These are phyloP conservation scores for Boletellus sp. DNA, from an alignment of 1,284 basidiomycete genomes.

Conservation along the genomic window DNA sequence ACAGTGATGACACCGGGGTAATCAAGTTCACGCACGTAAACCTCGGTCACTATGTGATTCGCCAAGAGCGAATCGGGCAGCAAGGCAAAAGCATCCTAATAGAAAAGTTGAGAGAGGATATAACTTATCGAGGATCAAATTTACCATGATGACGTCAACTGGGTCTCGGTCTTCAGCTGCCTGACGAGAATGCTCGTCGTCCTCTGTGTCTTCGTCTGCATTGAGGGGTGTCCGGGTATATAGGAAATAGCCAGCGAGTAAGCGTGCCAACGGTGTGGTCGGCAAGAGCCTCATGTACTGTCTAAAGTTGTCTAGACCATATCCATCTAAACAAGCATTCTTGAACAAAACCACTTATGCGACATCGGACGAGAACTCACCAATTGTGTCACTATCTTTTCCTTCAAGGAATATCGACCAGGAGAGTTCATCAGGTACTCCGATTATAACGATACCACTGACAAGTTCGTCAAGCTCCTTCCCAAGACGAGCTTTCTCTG, in stretches of 20 bases:
- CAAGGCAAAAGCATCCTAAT: conserved; percentile 57
- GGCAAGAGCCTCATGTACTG: conserved; percentile 75
- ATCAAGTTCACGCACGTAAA: conserved; percentile 76
- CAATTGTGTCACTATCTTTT: conserved; percentile 64
- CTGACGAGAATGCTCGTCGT: conserved; percentile 30
- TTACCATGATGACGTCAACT: conserved; percentile 54
- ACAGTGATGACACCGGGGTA: conserved; percentile 72
- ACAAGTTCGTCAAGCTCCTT: conserved; percentile 69
- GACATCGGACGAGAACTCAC: conserved; percentile 41
- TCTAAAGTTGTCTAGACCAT: conserved; percentile 60
- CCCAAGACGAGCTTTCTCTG: conserved; percentile 48
- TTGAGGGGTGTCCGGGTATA: conserved; percentile 55
- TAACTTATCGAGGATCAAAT: conserved; percentile 11
- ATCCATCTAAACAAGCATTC: conserved; percentile 46
- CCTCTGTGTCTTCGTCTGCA: conserved; percentile 42
- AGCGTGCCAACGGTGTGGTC: conserved; percentile 45
- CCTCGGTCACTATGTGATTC: conserved; percentile 65
- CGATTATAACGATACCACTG: conserved; percentile 69
- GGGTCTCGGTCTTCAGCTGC: conserved; percentile 40
- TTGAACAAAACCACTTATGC: neutral
- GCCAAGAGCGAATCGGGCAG: conserved; percentile 67
- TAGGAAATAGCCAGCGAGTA: conserved; percentile 69
- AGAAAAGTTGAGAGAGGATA: neutral
- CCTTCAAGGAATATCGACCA: conserved; percentile 82
- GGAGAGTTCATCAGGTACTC: conserved; percentile 72